A percentile compares a stretch with the other conserved stretches of the same genome.
These are phyloP conservation scores for Pugionium dolabratum DNA, from an alignment of 345 rosid species.

Conservation along the genomic window DNA sequence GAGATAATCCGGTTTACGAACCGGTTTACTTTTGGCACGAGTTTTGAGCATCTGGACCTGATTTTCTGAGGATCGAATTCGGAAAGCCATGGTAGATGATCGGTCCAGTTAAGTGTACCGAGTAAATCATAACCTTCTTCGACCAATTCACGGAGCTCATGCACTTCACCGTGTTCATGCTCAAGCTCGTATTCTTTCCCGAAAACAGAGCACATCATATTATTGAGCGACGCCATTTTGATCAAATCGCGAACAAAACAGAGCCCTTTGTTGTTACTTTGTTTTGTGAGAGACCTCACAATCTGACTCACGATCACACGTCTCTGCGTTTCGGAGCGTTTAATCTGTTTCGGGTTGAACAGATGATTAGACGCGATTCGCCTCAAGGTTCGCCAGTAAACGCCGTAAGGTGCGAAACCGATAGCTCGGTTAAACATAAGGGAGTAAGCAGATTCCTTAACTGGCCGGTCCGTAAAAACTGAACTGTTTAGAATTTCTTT, in stretches of 20 bases:
- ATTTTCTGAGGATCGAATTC: constrained; percentile 67
- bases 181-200: constrained; percentile 55
- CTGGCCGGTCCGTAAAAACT: constrained; percentile 77
- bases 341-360: constrained; percentile 63
- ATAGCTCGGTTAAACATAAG: constrained; percentile 75
- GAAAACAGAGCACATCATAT: constrained; percentile 78
- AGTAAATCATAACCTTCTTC: constrained; percentile 71
- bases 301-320: constrained; percentile 52
- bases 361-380: constrained; percentile 64
- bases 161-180: constrained; percentile 43
- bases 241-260: constrained; percentile 50
- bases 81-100: constrained; percentile 66
- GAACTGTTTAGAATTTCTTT: constrained; percentile 65
- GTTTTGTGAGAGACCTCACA: constrained; percentile 34
- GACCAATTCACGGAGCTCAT: constrained; percentile 52
- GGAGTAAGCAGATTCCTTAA: constrained; percentile 70
- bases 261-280: constrained; percentile 23
- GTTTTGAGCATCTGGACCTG: constrained; percentile 60
- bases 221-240: constrained; percentile 66
- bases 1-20: constrained; percentile 58
- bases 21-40: constrained; percentile 66
- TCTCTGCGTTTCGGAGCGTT: constrained; percentile 52
- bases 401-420: constrained; percentile 76
- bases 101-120: constrained; percentile 70
- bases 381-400: constrained; percentile 70